These are phyloP conservation scores for Coemansia sp. DNA, from an alignment of 192 early-diverging fungal species.

Conservation along the genomic window DNA sequence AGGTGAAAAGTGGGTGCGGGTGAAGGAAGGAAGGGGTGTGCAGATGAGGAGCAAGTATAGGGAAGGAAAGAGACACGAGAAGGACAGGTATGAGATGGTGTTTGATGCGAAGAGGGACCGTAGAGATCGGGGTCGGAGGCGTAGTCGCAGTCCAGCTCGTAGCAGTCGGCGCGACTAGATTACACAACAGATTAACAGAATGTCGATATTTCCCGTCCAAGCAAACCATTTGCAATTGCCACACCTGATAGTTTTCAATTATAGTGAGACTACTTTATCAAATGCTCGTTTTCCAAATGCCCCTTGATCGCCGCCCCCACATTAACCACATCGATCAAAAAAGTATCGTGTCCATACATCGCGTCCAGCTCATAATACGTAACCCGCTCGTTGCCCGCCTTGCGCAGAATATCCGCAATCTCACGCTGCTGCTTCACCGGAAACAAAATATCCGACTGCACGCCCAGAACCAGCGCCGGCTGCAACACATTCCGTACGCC, in stretches of 20 bases:
- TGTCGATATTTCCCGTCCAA: too few relatives aligned
- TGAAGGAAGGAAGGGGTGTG: background rate
- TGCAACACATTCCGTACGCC: conserved; percentile 61
- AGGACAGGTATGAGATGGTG: conserved; percentile 27
- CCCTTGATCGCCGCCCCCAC: conserved; percentile 96
- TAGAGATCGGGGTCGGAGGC: background rate
- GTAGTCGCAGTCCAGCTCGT: conserved; percentile 12
- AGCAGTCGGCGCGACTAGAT: too few relatives aligned
- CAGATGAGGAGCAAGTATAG: conserved; percentile 20
- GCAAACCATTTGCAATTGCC: too few relatives aligned
- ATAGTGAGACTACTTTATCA: too few relatives aligned
- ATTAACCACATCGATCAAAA: conserved; percentile 85
- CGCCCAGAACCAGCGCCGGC: conserved; percentile 89
- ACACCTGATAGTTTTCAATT: too few relatives aligned
- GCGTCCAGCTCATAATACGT: conserved; percentile 98
- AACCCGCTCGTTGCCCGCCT: conserved; percentile 83
- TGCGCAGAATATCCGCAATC: conserved; percentile 83
- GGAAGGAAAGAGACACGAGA: background rate
- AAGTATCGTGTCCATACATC: conserved; percentile 97
- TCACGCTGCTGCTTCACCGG: conserved; percentile 95
- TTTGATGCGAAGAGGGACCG: conserved; percentile 21
- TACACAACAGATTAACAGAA: too few relatives aligned
- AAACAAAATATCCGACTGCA: conserved; percentile 94
- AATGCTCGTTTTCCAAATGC: conserved; percentile 61
- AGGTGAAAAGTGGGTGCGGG: conserved; percentile 71